Base-by-base conservation (phyloP, 2,329 filamentous ascomycete genomes). In the Aspergillus brunneoviolaceus region DNA sequence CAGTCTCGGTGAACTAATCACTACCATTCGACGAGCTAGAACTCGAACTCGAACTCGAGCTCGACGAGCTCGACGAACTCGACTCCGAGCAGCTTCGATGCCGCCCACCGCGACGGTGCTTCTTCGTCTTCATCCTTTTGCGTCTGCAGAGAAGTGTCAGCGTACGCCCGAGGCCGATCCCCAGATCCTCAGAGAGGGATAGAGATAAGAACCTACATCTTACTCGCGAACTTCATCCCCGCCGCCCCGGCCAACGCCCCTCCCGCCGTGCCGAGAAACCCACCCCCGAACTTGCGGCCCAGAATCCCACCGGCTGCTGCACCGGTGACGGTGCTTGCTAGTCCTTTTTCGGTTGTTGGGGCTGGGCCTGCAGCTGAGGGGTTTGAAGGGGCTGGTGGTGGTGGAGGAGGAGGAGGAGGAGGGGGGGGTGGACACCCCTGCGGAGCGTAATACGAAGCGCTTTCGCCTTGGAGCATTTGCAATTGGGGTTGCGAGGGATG, bases 261-360 rank as follows among this genome's bases (percentile, higher is more conserved):
- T 6, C 72, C 75, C 1, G 72, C 62, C 1, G 70, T 73, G 2
- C 70, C 72, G 35, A 77, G 49, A 7, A 67, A 47, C 6, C 72
- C 74, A 14, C 71, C 72, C 4, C 73, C 74, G n/a, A 76, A 51
- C 51, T 76, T 74, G 49, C 75, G 70, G 7, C 73, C 73, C 2
- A 73, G 49, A 51, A 74, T 69, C 1, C 73, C 75, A 51, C 76
- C 76, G 4, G 71, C 74, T 0, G 74, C 73, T 42, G 70, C 75
- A 25, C 77, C 77, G 31, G 76, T 52, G 10, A 77, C 60, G 2
- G 75, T 74, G 11, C 75, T 70, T 2, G 72, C 75, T 11, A 78
- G 61, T 19, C 73, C 72, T 49, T 69, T 75, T 23, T 76, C 74
- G 9, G 70, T 72, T 52, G 73, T 69, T 31, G 67, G 62, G 12